Evolutionary conservation across 805 yeast genomes (phyloP).

Genomic region (Schwanniomyces sp.): DNA sequence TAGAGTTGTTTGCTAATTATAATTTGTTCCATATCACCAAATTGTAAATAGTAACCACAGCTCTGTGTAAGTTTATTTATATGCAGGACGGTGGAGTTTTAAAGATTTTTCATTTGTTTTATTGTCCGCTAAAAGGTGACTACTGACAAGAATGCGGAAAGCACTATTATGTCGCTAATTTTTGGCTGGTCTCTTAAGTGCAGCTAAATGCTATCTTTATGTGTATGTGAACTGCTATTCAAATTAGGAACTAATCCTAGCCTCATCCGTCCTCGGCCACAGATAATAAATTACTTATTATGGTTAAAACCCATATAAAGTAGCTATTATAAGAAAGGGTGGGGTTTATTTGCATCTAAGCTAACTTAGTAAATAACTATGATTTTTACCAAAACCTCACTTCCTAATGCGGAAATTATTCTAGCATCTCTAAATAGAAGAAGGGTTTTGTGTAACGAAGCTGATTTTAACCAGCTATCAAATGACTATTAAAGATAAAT

Average conservation of each 20-base stretch:
- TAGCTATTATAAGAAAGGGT: not conserved
- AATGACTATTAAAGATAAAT: not conserved
- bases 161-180: no score
- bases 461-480: not conserved
- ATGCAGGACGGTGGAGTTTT: no score
- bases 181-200: no score
- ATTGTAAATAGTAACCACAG: not conserved
- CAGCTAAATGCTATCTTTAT: no score
- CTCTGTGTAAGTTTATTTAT: not conserved
- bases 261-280: not conserved
- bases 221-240: no score
- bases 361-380: not conserved
- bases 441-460: not conserved
- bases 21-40: not conserved
- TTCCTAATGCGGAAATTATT: not conserved
- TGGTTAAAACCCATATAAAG: not conserved
- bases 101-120: no score
- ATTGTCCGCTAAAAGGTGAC: no score
- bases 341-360: not conserved
- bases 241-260: no score
- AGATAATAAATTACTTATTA: not conserved
- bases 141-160: no score
- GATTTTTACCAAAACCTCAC: constrained; percentile 2
- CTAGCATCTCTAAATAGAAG: not conserved
- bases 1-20: not conserved